phyloP scores from a whole-genome alignment of 345 rosid species.

The Passiflora organensis region DNA sequence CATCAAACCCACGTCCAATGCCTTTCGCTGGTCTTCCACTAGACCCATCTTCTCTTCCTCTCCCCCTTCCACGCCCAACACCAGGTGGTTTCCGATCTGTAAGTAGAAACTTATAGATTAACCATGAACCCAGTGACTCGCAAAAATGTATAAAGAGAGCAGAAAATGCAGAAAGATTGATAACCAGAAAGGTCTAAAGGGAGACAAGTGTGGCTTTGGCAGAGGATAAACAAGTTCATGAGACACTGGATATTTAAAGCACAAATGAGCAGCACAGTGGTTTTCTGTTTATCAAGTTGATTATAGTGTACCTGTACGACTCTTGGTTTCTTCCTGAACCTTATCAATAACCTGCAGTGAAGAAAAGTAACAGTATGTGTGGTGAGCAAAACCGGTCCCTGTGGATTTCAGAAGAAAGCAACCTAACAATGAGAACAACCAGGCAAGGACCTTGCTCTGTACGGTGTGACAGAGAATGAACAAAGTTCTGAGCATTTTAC shows the following conservation, averaged over 20 bases:
- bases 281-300: not conserved
- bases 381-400: conserved; percentile 9
- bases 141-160: not conserved
- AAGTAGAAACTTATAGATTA: conserved; percentile 1
- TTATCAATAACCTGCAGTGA: conserved; percentile 69
- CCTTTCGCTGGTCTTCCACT: conserved; percentile 63
- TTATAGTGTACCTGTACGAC: conserved; percentile 47
- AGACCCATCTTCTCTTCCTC: conserved; percentile 72
- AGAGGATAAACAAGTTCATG: too few relatives aligned
- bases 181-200: too few relatives aligned
- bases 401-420: too few relatives aligned
- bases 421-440: too few relatives aligned
- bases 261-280: not conserved
- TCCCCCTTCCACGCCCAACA: conserved; percentile 76
- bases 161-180: too few relatives aligned
- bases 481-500: not conserved
- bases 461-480: not conserved
- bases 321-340: conserved; percentile 80
- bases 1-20: conserved; percentile 68
- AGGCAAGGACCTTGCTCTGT: too few relatives aligned
- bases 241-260: not conserved
- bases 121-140: not conserved
- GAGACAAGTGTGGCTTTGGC: too few relatives aligned
- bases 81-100: conserved; percentile 80
- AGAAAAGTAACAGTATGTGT: conserved; percentile 15